Base-by-base conservation (phyloP, 331 rosid genomes). In the Acacia pycnantha region DNA sequence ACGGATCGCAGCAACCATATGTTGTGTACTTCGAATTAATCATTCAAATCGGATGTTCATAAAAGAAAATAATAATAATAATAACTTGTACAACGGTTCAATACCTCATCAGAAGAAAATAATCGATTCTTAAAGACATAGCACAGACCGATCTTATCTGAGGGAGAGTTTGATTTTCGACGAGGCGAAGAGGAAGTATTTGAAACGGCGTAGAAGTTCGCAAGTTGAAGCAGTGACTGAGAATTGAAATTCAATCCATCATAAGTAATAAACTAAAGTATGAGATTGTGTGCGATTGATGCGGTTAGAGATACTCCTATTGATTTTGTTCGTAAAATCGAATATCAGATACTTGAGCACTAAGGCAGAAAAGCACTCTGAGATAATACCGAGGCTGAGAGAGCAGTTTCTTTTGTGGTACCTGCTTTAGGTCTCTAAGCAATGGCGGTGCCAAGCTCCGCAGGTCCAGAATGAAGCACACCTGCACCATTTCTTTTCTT, bases 181-280 rank as follows among this genome's bases (percentile, higher is more conserved):
- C 31, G 19, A 31, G 68, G 44, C 44, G 84, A 79, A 24, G 82
- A 73, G 67, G 83, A 82, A 53, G 89, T 70, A 64, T 78, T 81
- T 41, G 92, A 91, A 74, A 87, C 71, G 77, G 96, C 85, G 41
- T 88, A 93, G 82, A 90, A 89, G 84, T 93, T 93, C 26, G 94
- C 91, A 43, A 93, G 90, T 85, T 91, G 92, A 86, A 93, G 90
- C 84, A 93, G 80, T 4, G 93, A 88, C 97, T 93, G 80, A 65
- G 26, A 80, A 69, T 76, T 65, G 78, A 82, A 67, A 35, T 53
- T 33, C 33, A 67, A 64, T 33, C 19, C 74, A 54, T 77, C 50
- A 72, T 71, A 79, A 84, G 80, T 37, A 62, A 15, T 6, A 4
- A 24, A 70, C 82, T 46, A 16, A 24, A 46, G 40, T 21, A 26